Conservation (phyloP, 2,329 filamentous ascomycete species). For the Phialophora chinensis region DNA sequence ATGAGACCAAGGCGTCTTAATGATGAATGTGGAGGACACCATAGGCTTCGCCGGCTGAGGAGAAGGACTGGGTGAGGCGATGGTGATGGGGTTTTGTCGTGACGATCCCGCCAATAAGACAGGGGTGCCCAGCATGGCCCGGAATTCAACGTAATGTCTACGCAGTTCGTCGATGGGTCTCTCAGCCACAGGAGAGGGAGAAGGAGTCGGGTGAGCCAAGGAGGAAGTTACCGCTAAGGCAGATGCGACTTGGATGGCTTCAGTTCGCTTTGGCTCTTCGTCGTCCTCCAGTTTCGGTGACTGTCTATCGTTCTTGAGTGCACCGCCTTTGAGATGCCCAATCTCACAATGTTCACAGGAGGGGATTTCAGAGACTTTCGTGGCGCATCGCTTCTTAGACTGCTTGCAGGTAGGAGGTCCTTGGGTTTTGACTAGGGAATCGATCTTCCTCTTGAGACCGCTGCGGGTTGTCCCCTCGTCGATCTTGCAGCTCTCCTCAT, state of each 20-base stretch:
- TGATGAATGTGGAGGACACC: slow-evolving; percentile 16
- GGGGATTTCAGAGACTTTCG: background rate
- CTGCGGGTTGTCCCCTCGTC: slow-evolving; percentile 25
- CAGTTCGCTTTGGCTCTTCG: background rate
- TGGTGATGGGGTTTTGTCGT: slow-evolving; percentile 19
- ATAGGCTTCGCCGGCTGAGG: slow-evolving; percentile 7
- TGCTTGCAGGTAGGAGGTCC: slow-evolving; percentile 8
- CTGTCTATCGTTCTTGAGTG: background rate
- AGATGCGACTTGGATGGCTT: background rate
- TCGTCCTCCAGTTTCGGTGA: background rate
- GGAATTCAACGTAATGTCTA: background rate
- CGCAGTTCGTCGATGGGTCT: background rate
- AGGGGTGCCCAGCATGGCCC: background rate
- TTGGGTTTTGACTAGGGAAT: background rate
- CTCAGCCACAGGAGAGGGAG: background rate
- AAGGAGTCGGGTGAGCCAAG: background rate
- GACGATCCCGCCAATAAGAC: slow-evolving; percentile 10
- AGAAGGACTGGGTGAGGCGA: slow-evolving; percentile 23
- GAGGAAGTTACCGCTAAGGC: background rate
- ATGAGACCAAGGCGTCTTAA: slow-evolving; percentile 37
- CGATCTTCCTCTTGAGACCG: slow-evolving; percentile 14
- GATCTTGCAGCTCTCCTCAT: slow-evolving; percentile 27
- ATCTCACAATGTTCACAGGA: slow-evolving; percentile 14
- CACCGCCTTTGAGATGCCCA: background rate
- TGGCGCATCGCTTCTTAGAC: slow-evolving; percentile 13